Evolutionary conservation across 2,329 filamentous ascomycete species (phyloP).

Genomic region (Colletotrichum sp.): DNA sequence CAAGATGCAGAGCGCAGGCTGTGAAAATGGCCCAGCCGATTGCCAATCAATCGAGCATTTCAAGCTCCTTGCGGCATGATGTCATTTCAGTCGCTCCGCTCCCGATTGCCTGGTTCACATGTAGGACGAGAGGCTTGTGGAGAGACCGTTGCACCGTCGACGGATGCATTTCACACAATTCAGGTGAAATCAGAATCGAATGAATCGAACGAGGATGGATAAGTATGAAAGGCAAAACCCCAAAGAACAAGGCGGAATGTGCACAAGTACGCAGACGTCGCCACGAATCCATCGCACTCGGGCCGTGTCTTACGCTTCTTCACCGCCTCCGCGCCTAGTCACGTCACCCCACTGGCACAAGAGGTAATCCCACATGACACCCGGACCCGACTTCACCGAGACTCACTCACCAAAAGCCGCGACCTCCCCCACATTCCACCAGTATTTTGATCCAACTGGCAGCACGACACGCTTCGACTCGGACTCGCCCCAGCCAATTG

Average conservation of each 20-base stretch:
- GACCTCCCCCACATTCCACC: not conserved
- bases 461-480: not conserved
- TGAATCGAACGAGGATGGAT: not conserved
- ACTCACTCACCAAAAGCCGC: not conserved
- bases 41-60: not conserved
- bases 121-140: not conserved
- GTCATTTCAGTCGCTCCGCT: not conserved
- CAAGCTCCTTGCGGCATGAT: not conserved
- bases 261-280: not conserved
- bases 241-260: not conserved
- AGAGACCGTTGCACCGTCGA: not conserved
- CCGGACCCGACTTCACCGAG: not conserved
- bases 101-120: not conserved
- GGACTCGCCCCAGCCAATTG: not conserved
- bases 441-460: not conserved
- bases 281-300: not conserved
- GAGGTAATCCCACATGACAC: not conserved
- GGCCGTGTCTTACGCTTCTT: not conserved
- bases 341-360: not conserved
- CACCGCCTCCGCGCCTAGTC: not conserved
- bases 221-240: not conserved
- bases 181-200: not conserved
- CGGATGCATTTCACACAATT: not conserved
- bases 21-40: not conserved
- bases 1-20: not conserved